Evolutionary conservation across 2,329 filamentous ascomycete genomes (phyloP), one percentile per base, ranked within the genome.

Genomic region (Neofusicoccum laricinum): DNA sequence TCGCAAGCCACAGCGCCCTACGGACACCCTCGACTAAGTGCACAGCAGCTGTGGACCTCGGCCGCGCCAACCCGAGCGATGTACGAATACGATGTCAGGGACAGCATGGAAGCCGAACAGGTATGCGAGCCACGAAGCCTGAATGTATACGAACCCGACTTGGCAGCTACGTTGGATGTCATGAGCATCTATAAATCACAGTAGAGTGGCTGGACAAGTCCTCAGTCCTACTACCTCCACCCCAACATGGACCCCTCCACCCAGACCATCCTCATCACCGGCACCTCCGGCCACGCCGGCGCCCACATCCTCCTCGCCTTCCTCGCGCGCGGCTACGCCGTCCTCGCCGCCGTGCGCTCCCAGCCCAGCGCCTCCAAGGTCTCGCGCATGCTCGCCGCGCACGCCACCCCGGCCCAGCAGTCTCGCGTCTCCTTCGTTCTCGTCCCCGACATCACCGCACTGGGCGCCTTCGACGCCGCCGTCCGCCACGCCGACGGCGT

Each of bases 401-500:
- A 45, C 8, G 72, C 75, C 1, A 71, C 78, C 2, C 74, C 73
- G 0, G 72, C 79, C 51, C 72, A 77, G 51, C 66, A 68, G 2
- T 71, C 66, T 0, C 72, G 71, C n/a, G 72, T 82, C 15, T 77
- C 81, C 34, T 81, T 81, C 51, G 74, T 81, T 1, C 69, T 77
- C 25, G 74, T 83, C 0, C 65, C 73, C 3, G 80, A 83, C 62
- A 80, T 84, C 61, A 71, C 77, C n/a, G 72, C 74, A 0, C 69
- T 71, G 0, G 75, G 74, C 0, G 76, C 75, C 1, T 75, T 82
- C 10, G 67, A 70, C 4, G 71, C 77, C 1, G 76, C 74, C 0
- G 74, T 80, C 34, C 70, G 79, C 7, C 79, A 72, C 1, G 73
- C 82, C 2, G 77, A 81, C n/a, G 78, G 71, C 0, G 73, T 83